Evolutionary conservation across 2,329 filamentous ascomycete genomes (phyloP).

Genomic region (Fusarium decemcellulare): DNA sequence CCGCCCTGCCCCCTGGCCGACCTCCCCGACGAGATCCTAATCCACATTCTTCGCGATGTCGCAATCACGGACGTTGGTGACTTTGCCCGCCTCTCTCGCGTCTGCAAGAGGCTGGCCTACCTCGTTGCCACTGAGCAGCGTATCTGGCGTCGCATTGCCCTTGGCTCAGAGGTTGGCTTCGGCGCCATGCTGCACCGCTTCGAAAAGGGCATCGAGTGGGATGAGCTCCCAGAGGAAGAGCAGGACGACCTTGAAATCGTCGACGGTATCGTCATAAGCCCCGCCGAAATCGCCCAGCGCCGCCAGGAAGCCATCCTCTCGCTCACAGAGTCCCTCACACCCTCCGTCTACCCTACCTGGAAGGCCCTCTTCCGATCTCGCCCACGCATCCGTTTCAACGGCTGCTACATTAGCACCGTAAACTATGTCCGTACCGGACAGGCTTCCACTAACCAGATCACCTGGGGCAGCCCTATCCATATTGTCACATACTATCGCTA

Average conservation of each 20-base stretch:
- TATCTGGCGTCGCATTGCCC: slow-evolving; percentile 86
- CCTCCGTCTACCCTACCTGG: slow-evolving; percentile 67
- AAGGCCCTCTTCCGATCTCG: slow-evolving; percentile 82
- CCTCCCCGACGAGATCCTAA: slow-evolving; percentile 87
- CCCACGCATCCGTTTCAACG: slow-evolving; percentile 92
- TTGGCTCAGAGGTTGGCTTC: slow-evolving; percentile 83
- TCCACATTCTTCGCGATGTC: slow-evolving; percentile 81
- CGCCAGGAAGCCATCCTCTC: slow-evolving; percentile 52
- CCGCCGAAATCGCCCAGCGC: slow-evolving; percentile 54
- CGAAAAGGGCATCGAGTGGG: slow-evolving; percentile 72
- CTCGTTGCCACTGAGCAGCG: slow-evolving; percentile 86
- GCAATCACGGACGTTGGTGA: slow-evolving; percentile 82
- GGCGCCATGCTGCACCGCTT: slow-evolving; percentile 87
- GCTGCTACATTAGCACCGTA: slow-evolving; percentile 95
- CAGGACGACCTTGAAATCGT: slow-evolving; percentile 49
- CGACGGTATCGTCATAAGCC: slow-evolving; percentile 52
- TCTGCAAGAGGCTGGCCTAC: slow-evolving; percentile 90
- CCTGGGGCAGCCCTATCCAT: slow-evolving; percentile 88
- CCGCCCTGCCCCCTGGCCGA: slow-evolving; percentile 84
- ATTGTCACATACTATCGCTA: slow-evolving; percentile 99
- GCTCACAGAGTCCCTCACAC: slow-evolving; percentile 59
- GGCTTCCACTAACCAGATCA: slow-evolving; percentile 76
- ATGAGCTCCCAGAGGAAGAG: slow-evolving; percentile 57
- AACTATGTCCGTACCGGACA: slow-evolving; percentile 93
- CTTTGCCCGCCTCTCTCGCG: slow-evolving; percentile 81